Percentiles rank a stretch among this genome's conserved stretches.
Conservation (phyloP, 1,139 yeast genomes). For the Meyerozyma smithsonii region DNA sequence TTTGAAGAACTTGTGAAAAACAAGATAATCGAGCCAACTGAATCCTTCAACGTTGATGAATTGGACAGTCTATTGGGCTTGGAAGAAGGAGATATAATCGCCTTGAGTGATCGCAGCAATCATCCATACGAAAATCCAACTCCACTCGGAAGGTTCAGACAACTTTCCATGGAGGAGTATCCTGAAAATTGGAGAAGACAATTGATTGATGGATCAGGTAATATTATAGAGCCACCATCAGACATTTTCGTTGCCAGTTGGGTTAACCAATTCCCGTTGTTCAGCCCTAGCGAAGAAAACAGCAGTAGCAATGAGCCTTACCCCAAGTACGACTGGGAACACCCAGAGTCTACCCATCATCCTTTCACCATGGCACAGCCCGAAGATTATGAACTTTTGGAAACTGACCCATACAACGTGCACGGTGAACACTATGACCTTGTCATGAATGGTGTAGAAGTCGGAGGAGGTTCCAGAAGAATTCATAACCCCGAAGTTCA, state of each 20-base stretch:
- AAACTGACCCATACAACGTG: slow-evolving; percentile 54
- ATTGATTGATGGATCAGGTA: slow-evolving; percentile 13
- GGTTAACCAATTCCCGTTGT: slow-evolving; percentile 89
- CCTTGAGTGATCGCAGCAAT: slow-evolving; percentile 64
- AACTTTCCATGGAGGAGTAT: slow-evolving; percentile 54
- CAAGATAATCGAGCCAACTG: slow-evolving; percentile 18
- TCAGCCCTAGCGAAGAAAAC: slow-evolving; percentile 59
- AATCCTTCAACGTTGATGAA: slow-evolving; percentile 13
- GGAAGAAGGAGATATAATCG: slow-evolving; percentile 67
- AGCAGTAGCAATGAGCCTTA: slow-evolving; percentile 25
- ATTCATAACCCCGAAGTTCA: slow-evolving; percentile 82
- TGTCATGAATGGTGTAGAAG: slow-evolving; percentile 90
- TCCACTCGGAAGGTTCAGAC: slow-evolving; percentile 84
- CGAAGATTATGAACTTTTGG: slow-evolving; percentile 58
- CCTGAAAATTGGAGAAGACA: slow-evolving; percentile 51
- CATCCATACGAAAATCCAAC: slow-evolving; percentile 88
- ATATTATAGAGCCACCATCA: slow-evolving; percentile 14
- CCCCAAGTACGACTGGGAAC: slow-evolving; percentile 53
- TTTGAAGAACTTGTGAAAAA: slow-evolving; percentile 27
- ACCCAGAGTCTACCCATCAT: slow-evolving; percentile 78
- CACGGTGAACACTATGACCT: slow-evolving; percentile 94
- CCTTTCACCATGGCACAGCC: slow-evolving; percentile 91
- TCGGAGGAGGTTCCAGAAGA: slow-evolving; percentile 97
- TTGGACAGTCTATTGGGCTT: slow-evolving; percentile 37
- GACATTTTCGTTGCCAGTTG: slow-evolving; percentile 64